Conservation (phyloP, 2,329 filamentous ascomycete species). For the Iodosphaeria phyllophila region DNA sequence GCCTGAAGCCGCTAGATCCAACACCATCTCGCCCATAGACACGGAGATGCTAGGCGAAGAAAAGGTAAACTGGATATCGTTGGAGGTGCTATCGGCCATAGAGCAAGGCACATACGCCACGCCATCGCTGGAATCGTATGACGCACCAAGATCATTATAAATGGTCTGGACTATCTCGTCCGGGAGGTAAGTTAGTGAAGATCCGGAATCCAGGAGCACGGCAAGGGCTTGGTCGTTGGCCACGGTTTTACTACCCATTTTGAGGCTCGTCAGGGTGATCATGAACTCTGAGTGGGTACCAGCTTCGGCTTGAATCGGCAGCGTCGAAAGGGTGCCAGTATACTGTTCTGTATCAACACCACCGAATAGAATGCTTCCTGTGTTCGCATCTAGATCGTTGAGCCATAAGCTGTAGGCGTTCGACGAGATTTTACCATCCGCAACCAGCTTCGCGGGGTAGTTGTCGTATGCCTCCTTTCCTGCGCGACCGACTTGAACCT, state of each 20-base stretch:
- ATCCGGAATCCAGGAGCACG: constrained; percentile 55
- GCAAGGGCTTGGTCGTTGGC: constrained; percentile 32
- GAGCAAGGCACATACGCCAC: constrained; percentile 44
- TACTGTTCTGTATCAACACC: constrained; percentile 53
- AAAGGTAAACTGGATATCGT: constrained; percentile 37
- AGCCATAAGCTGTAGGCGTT: constrained; percentile 60
- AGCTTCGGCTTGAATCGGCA: constrained; percentile 42
- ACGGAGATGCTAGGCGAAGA: constrained; percentile 33
- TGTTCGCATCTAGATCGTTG: constrained; percentile 47
- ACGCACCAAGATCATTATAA: constrained; percentile 21
- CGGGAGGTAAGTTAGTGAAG: constrained; percentile 48
- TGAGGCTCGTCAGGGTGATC: constrained; percentile 46
- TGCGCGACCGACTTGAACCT: constrained; percentile 48
- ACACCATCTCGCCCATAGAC: constrained; percentile 37
- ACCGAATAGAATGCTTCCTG: constrained; percentile 55
- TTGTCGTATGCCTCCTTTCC: constrained; percentile 42
- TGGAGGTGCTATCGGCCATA: constrained; percentile 20
- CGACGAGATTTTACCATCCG: constrained; percentile 40
- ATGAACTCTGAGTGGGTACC: constrained; percentile 42
- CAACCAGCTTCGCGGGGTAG: constrained; percentile 45
- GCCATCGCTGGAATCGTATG: constrained; percentile 31
- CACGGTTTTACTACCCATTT: constrained; percentile 22
- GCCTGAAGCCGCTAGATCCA: constrained; percentile 26
- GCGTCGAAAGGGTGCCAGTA: constrained; percentile 38
- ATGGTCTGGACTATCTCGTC: constrained; percentile 24